Base-by-base conservation (phyloP, 768 basidiomycete genomes). In the Lactifluus subvellereus region DNA sequence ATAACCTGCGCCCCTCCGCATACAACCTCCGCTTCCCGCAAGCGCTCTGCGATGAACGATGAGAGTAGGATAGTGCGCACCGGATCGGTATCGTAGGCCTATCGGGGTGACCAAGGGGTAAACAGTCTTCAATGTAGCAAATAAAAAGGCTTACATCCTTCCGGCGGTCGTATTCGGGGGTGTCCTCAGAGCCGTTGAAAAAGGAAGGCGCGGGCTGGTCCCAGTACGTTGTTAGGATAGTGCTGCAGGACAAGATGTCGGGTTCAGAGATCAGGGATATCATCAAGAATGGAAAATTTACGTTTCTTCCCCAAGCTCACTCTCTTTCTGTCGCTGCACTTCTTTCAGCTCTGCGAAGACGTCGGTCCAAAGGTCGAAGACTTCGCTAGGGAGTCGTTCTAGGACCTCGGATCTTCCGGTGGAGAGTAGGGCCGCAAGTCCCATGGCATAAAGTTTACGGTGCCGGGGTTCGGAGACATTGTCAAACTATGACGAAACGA, bases 261-360 rank as follows among this genome's bases (percentile, higher is more conserved):
- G 16, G 16, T 35, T 51, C 22, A n/a, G 47, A 48, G 6, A 49
- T 27, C 14, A 13, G 20, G 8, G 11, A 47, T 6, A 32, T 6
- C 42, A 20, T 18, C 14, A 18, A 43, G 13, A 38, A 30, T 40
- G 37, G 49, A 48, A 58, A 4, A 35, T 53, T 59, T 37, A 62
- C 67, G 50, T 52, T 30, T 47, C 59, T 20, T 27, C 55, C 32
- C 45, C 57, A 13, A 42, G 35, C n/a, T 35, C 65, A 59, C 74
- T 63, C 14, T 69, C 71, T 18, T 73, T 72, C 0, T 69, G 68
- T 27, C 71, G 70, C 32, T 70, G 76, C 66, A 79, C 84, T 73
- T 95, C 94, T 69, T 86, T 88, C 55, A 94, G 79, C 71, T 94
- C 92, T 14, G 87, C 88, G 57, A 95, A 85, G 6, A 94, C 93